Base-by-base conservation (phyloP, 495 filamentous ascomycete species). In the Echria macrotheca region DNA sequence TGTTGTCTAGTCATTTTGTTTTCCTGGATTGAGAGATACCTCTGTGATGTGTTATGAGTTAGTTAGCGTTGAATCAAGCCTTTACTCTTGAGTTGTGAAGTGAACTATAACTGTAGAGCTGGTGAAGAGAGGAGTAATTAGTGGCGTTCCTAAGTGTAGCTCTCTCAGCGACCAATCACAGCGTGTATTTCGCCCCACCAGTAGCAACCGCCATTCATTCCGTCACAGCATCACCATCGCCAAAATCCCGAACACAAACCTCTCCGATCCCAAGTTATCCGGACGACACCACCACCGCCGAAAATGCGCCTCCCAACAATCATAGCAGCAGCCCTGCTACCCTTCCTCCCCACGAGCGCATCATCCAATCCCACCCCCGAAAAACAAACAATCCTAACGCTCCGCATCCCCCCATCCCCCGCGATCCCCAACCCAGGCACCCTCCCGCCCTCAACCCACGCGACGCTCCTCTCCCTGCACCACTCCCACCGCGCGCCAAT, bases 391-490 rank as follows among this genome's bases (percentile, higher is more conserved):
- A 19, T 32, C 2, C 6, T 70, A 4, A 68, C 65, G 18, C 55
- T 68, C 52, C 64, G 39, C 51, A 69, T 86, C 59, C 77, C 76
- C 3, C 54, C 75, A 22, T 72, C 74, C 6, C 25, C 41, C 12
- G 43, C 53, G 23, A 74, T 85, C 24, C 69, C 75, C 3, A 83
- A 80, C 68, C 79, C 82, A 2, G 32, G 54, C 61, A 52, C 65
- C 35, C 79, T 87, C 38, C 74, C 81, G 0, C 69, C 89, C 45
- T 77, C 80, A 19, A 94, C 90, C 9, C 77, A 83, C 72, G 87
- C 85, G 31, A 84, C 85, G 18, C 77, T 91, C 29, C 73, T 80
- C 26, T 74, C 81, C 25, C 69, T 76, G 23, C 67, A 68, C 43
- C 50, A 54, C 43, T 10, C 57, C 54, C 60, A 76, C 52, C 63